Evolutionary conservation across 164 flowering plant genomes (phyloP), one percentile per base, ranked within the genome.

Genomic region (Cinnamomum micranthum): DNA sequence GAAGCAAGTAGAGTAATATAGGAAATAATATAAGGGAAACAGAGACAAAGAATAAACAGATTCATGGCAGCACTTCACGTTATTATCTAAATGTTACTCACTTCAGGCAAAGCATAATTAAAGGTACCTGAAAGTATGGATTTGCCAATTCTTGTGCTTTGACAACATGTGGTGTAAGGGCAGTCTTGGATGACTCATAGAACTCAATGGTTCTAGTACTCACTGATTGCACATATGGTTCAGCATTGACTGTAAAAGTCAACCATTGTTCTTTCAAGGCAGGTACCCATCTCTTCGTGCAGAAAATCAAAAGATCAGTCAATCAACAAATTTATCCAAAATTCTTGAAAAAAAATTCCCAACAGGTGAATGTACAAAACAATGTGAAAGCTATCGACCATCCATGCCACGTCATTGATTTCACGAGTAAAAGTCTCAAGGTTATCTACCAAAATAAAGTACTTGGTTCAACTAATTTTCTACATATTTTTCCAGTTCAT

Each of bases 121-220:
- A 69, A n/a, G 75, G 28, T 50, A 92, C 99, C 98, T 92, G 89
- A 77, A 74, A 86, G 77, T 93, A 89, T 58, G 99, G 97, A 84
- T 85, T 86, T 20, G 83, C 85, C 76, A 86, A 14, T 77, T 93
- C 88, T 75, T 86, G 91, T 2, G 75, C 88, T 84, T 81, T 90
- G 74, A 83, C 72, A 22, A 91, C 41, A 64, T 90, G 96, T 22
- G 98, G 97, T 74, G 81, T 81, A 41, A 91, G 65, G 33, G 88
- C 65, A 60, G 35, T 75, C 82, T 89, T 93, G n/a, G 95, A 87
- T 62, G 83, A 50, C 79, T 89, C 91, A 79, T 87, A 96, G 75
- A 81, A 79, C 84, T 93, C 91, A 51, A 86, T 20, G 24, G 89
- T 71, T 79, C 85, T 96, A 3, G 86, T 58, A 41, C 77, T 74